Evolutionary conservation across 2,329 filamentous ascomycete species (phyloP), one percentile per base, ranked within the genome.

Genomic region (Fusarium austroafricanum): DNA sequence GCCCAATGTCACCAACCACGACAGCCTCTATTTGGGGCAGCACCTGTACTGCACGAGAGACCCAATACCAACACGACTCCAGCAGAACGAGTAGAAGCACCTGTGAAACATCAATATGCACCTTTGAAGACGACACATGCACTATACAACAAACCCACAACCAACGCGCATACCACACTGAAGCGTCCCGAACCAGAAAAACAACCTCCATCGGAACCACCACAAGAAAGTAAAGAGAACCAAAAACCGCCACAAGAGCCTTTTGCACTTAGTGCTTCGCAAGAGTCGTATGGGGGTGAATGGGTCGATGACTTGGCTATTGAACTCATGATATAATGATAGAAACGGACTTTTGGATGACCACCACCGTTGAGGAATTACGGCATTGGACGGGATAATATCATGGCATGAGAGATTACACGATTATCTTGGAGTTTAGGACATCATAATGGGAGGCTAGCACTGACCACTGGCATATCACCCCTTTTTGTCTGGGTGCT

Each of bases 211-310:
- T 8, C 26, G 26, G 26, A 5, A 26, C 26, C 26, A 31, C 35
- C 21, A 18, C 58, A 49, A 37, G 44, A 46, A 29, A 53, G 39
- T 6, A 68, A 73, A 28, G 75, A 78, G 26, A 75, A 78, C 29
- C 76, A 74, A 26, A 40, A 58, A 1, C 50, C 55, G 2, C 71
- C 63, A 14, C 51, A 50, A 10, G 38, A 55, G 28, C 21, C 42
- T 18, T 57, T 57, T 28, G 56, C 38, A 18, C 60, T 56, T n/a
- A 71, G 58, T 35, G 73, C 71, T 12, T 80, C 79, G 11, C 79
- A 80, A 55, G 79, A 81, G 68, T 73, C 78, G 2, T 81, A 80
- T 18, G 79, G 79, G 8, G 79, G 79, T 4, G 77, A 72, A 12
- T 80, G 79, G 79, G 65, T 80, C 6, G 79, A 81, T 26, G 78